Percentiles rank a stretch among this genome's conserved stretches.
Evolutionary conservation across 192 early-diverging fungal genomes (phyloP).

Genomic region (Podila verticillata): DNA sequence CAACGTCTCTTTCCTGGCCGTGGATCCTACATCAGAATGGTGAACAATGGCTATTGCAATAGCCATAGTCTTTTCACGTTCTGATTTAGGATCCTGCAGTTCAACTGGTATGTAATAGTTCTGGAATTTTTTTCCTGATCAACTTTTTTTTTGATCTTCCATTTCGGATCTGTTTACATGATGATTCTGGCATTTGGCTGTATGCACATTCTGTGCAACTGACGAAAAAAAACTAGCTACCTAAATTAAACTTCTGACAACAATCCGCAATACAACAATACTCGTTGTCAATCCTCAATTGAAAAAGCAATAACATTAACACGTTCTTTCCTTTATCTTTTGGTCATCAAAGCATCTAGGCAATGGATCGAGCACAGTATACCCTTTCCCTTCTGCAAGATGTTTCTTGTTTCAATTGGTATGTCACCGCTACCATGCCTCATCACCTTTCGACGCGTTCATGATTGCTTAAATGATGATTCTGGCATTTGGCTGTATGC

Average conservation of each 20-base stretch:
- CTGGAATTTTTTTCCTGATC: neutral
- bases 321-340: too few species aligned
- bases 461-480: slow-evolving; percentile 2
- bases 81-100: neutral
- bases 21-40: neutral
- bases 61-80: neutral
- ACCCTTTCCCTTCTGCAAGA: too few species aligned
- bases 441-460: too few species aligned
- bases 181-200: slow-evolving; percentile 33
- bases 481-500: slow-evolving; percentile 38
- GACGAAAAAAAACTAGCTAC: slow-evolving; percentile 39
- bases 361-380: too few species aligned
- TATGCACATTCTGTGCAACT: slow-evolving; percentile 29
- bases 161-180: neutral
- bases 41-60: neutral
- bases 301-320: too few species aligned
- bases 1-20: neutral
- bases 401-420: too few species aligned
- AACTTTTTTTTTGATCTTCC: neutral
- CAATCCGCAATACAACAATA: too few species aligned
- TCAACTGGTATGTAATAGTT: neutral
- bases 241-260: slow-evolving; percentile 17
- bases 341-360: too few species aligned
- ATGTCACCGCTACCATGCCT: too few species aligned
- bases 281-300: too few species aligned